Evolutionary conservation across 495 filamentous ascomycete genomes (phyloP).

Genomic region (Daldinia vernicosa): DNA sequence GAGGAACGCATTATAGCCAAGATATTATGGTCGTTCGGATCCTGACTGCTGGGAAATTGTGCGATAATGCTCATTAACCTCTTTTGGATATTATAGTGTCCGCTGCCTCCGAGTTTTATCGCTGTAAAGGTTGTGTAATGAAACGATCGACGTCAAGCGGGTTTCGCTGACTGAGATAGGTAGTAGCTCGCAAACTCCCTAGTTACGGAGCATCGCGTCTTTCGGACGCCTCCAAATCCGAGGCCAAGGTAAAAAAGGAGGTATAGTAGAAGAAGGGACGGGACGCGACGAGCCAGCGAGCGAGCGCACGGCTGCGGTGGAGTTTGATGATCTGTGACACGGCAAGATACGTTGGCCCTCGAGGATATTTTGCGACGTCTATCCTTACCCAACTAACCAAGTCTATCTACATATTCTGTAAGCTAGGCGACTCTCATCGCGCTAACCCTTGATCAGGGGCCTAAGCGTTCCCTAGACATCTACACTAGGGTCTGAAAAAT

Average conservation of each 20-base stretch:
- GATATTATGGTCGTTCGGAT: conserved; percentile 34
- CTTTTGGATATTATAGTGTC: conserved; percentile 17
- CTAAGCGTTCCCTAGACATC: conserved; percentile 21
- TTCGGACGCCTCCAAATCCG: conserved; percentile 29
- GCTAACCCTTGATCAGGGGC: conserved; percentile 21
- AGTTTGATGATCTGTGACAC: conserved; percentile 7
- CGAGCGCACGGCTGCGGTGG: conserved; percentile 32
- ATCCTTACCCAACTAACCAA: conserved; percentile 25
- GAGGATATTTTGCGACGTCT: conserved; percentile 11
- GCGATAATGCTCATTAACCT: conserved; percentile 28
- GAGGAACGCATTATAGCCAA: conserved; percentile 35
- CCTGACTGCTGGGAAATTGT: conserved; percentile 41
- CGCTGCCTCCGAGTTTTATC: conserved; percentile 27
- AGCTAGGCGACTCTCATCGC: conserved; percentile 4
- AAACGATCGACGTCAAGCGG: conserved; percentile 22
- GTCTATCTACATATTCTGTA: background rate
- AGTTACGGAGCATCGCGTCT: conserved; percentile 6
- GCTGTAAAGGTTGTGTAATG: conserved; percentile 22
- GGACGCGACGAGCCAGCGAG: conserved; percentile 30
- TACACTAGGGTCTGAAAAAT: conserved; percentile 1
- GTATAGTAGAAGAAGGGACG: conserved; percentile 18
- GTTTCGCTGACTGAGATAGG: conserved; percentile 18
- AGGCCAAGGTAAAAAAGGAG: conserved; percentile 21
- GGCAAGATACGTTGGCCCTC: conserved; percentile 1
- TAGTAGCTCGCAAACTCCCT: conserved; percentile 4